Conservation (phyloP, 345 rosid genomes). For the Hibiscus mutabilis region DNA sequence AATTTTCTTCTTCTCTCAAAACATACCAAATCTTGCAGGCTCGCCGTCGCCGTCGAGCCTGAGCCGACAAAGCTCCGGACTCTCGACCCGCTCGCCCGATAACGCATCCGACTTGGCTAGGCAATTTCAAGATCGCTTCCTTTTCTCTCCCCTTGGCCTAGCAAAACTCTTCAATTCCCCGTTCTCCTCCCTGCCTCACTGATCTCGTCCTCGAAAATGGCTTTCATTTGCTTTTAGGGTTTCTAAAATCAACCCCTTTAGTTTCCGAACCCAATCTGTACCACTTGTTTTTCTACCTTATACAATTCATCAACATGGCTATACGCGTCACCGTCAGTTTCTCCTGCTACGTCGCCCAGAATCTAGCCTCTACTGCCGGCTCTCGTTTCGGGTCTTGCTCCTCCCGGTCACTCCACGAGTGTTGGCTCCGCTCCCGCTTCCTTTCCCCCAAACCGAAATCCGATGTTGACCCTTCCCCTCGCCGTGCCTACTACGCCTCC, state of each 20-base stretch:
- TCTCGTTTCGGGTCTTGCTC: conserved; percentile 39
- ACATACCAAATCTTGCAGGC: not conserved
- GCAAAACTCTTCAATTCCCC: conserved; percentile 22
- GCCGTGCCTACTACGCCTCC: conserved; percentile 12
- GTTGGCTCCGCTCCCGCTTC: conserved; percentile 42
- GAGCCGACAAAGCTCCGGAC: not conserved
- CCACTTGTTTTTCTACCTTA: conserved; percentile 34
- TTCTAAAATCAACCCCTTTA: conserved; percentile 1
- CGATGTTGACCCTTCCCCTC: conserved; percentile 31
- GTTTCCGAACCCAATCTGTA: conserved; percentile 37
- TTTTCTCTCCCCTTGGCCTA: conserved; percentile 12
- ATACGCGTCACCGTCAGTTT: conserved; percentile 55
- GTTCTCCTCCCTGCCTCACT: conserved; percentile 17
- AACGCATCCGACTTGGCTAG: not conserved
- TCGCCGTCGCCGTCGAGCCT: not conserved
- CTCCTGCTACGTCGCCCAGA: conserved; percentile 62
- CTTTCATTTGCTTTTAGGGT: conserved; percentile 21
- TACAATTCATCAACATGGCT: conserved; percentile 50
- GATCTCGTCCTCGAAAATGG: conserved; percentile 17
- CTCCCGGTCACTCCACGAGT: conserved; percentile 46
- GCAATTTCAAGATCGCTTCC: not conserved
- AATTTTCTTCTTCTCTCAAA: not conserved
- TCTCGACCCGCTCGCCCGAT: not conserved
- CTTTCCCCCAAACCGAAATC: conserved; percentile 30
- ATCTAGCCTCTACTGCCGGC: conserved; percentile 46